A percentile compares a stretch with the other conserved stretches of the same genome.
phyloP scores from a whole-genome alignment of 129 eudicot species.

The Solidago caesia region DNA sequence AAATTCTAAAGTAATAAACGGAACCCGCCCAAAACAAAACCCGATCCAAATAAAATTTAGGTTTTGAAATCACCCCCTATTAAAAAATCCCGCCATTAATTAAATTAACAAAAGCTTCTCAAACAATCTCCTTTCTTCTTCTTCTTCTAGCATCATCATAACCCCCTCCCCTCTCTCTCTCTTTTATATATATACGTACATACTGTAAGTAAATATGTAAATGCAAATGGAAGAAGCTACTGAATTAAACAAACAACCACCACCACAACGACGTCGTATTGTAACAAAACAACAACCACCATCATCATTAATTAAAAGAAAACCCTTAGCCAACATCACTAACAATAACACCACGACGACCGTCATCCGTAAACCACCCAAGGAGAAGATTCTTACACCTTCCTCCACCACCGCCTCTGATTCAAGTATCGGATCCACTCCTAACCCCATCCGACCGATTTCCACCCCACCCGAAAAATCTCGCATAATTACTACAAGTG shows the following conservation, averaged over 20 bases:
- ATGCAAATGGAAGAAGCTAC: conserved; percentile 28
- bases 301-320: conserved; percentile 31
- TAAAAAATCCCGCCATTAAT: conserved; percentile 30
- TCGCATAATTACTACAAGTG: conserved; percentile 8
- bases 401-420: conserved; percentile 27
- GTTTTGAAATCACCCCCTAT: conserved; percentile 26
- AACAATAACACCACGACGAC: background rate
- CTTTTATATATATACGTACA: conserved; percentile 7
- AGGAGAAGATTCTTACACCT: conserved; percentile 7
- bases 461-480: background rate
- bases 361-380: conserved; percentile 18
- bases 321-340: conserved; percentile 35
- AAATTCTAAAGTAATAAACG: too few species aligned
- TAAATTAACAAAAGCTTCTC: conserved; percentile 17
- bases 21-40: background rate
- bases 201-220: background rate
- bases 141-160: background rate
- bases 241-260: background rate
- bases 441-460: conserved; percentile 6
- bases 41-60: conserved; percentile 1
- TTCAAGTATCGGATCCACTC: conserved; percentile 39
- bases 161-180: too few species aligned
- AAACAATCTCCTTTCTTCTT: conserved; percentile 26
- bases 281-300: background rate
- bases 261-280: conserved; percentile 11